Conservation (phyloP, 352 stramenopile genomes). For the Pythium sukuiense region DNA sequence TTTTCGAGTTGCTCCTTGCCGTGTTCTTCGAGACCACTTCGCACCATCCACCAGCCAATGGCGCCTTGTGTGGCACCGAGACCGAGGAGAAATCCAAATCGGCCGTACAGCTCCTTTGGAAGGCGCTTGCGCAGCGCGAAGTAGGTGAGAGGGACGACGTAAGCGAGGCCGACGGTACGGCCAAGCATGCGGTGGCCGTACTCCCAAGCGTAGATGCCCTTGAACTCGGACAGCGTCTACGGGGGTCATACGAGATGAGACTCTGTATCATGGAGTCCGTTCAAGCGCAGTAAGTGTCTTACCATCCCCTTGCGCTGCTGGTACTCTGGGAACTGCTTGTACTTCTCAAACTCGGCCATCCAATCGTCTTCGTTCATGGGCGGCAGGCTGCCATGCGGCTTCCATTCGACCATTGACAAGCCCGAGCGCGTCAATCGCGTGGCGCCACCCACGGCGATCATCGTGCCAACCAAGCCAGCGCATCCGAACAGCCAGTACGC, state of each 20-base stretch:
- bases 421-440: slow-evolving; percentile 97
- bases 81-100: slow-evolving; percentile 61
- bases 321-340: slow-evolving; percentile 98
- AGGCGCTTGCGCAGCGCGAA: slow-evolving; percentile 89
- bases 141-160: slow-evolving; percentile 91
- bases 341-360: slow-evolving; percentile 96
- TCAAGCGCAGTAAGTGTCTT: slow-evolving; percentile 6
- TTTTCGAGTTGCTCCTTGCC: slow-evolving; percentile 72
- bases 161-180: slow-evolving; percentile 92
- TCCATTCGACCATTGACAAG: slow-evolving; percentile 98
- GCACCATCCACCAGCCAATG: slow-evolving; percentile 99
- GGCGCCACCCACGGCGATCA: slow-evolving; percentile 97
- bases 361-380: slow-evolving; percentile 93
- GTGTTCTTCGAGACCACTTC: slow-evolving; percentile 96
- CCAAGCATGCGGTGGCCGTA: slow-evolving; percentile 98
- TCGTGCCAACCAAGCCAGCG: slow-evolving; percentile 93
- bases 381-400: slow-evolving; percentile 91
- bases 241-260: slow-evolving; percentile 13
- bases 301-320: slow-evolving; percentile 93
- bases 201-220: slow-evolving; percentile 97
- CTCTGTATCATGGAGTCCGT: too few species aligned
- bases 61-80: slow-evolving; percentile 68
- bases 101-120: slow-evolving; percentile 66
- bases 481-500: slow-evolving; percentile 96
- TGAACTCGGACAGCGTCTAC: slow-evolving; percentile 97